phyloP scores from a whole-genome alignment of 2,329 filamentous ascomycete species.

The Sclerotinia borealis region DNA sequence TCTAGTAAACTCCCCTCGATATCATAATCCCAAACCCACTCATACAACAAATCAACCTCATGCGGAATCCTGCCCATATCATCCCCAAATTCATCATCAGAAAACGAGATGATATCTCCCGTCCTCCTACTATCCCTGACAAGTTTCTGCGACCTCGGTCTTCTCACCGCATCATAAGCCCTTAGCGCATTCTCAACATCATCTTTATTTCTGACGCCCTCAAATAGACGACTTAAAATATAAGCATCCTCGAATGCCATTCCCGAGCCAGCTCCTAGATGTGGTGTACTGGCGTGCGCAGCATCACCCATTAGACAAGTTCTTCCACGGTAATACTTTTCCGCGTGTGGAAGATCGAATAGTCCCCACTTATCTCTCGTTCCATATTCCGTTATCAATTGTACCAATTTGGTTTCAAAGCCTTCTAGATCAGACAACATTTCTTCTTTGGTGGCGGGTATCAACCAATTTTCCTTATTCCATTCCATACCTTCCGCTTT shows the following conservation, averaged over 20 bases:
- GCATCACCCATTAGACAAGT: conserved; percentile 52
- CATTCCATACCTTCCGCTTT: conserved; percentile 20
- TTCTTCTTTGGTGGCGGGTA: conserved; percentile 36
- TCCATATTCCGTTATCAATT: conserved; percentile 2
- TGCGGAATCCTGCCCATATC: conserved; percentile 33
- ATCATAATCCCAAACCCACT: conserved; percentile 33
- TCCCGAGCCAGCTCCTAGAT: conserved; percentile 52
- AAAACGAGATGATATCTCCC: conserved; percentile 32
- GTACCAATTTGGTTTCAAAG: conserved; percentile 34
- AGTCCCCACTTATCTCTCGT: conserved; percentile 40
- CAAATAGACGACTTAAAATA: conserved; percentile 39
- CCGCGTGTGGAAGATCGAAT: conserved; percentile 38
- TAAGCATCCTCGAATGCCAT: conserved; percentile 51
- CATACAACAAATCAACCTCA: conserved; percentile 30
- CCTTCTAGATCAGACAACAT: conserved; percentile 35
- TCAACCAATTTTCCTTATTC: conserved; percentile 34
- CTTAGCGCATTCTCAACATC: conserved; percentile 40
- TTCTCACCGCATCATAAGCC: conserved; percentile 42
- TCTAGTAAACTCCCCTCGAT: conserved; percentile 31
- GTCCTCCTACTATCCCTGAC: conserved; percentile 12
- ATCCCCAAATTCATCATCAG: conserved; percentile 34
- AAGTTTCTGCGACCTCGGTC: conserved; percentile 23
- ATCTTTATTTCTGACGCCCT: conserved; percentile 29
- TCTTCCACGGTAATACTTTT: conserved; percentile 32
- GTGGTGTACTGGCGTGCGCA: conserved; percentile 55